Base-by-base conservation (phyloP, 352 stramenopile species). In the Pythium dissotocum region DNA sequence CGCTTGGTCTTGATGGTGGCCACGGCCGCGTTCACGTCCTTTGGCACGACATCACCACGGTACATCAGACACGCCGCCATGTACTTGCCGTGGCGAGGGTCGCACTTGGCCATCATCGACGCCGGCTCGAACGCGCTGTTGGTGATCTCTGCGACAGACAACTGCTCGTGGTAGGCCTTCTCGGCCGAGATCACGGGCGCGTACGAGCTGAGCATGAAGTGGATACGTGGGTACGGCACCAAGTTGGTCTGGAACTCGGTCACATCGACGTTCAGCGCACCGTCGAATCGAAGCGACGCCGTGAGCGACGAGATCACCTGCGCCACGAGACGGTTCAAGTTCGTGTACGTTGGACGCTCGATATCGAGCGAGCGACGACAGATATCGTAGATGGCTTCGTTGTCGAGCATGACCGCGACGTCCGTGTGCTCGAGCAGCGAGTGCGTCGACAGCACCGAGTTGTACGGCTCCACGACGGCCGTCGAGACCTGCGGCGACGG, bases 181-280 rank as follows among this genome's bases (percentile, higher is more conserved):
- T 99, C 96, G 12, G 93, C 91, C 49, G 94, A 98, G 71, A 99
- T 99, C 53, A 99, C 91, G 7, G 98, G 98, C 42, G 98, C 97
- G 76, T 99, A 99, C 51, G 96, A 98, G 53, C 89, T 99, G 32
- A 99, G 87, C 95, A 99, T 99, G 80, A 99, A 99, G 86, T 99
- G 97, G 80, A 99, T 99, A 67, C 97, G 96, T 58, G 97, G 97
- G 87, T 99, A 99, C 35, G 97, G 97, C 63, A 99, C 97, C 77
- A 99, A 78, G 88, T 99, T 99, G 61, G 96, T 99, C 84, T 99
- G 96, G 90, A 99, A 99, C 83, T 99, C 97, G n/a, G 94, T 99
- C 59, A 99, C 87, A 92, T 99, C 97, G 55, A 99, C 96, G 79
- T 99, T 99, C 26, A 99, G 82, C 36, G 95, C 88, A 70, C 97